Evolutionary conservation across 495 filamentous ascomycete genomes (phyloP).

Genomic region (Parachaetomium inaequale): DNA sequence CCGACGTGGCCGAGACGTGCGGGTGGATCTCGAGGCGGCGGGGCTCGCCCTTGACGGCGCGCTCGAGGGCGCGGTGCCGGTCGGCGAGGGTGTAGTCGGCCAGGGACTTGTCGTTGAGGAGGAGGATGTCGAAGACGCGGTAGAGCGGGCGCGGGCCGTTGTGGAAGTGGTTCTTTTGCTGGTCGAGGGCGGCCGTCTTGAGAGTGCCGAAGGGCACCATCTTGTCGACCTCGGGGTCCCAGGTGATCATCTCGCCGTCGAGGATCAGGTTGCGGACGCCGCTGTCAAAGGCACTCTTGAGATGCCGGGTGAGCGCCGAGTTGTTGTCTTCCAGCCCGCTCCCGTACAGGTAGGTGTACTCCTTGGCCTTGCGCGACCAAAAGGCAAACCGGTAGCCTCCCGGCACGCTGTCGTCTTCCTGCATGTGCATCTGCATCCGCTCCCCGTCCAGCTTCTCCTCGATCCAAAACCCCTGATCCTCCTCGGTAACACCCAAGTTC

Average conservation of each 20-base stretch:
- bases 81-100: constrained; percentile 81
- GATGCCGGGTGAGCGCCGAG: constrained; percentile 73
- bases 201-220: constrained; percentile 88
- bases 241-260: constrained; percentile 98
- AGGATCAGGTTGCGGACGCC: constrained; percentile 81
- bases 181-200: constrained; percentile 82
- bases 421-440: constrained; percentile 95
- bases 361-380: constrained; percentile 95
- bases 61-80: constrained; percentile 69
- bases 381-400: constrained; percentile 78
- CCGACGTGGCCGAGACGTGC: constrained; percentile 61
- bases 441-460: constrained; percentile 98
- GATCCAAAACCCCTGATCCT: constrained; percentile 83
- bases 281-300: constrained; percentile 72
- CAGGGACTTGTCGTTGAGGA: constrained; percentile 75
- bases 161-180: constrained; percentile 71
- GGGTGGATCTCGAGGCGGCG: constrained; percentile 81
- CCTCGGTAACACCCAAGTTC: constrained; percentile 64
- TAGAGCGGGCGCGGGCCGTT: constrained; percentile 76
- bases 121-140: constrained; percentile 83
- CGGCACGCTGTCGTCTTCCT: constrained; percentile 58
- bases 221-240: constrained; percentile 84
- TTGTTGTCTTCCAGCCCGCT: constrained; percentile 69
- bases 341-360: constrained; percentile 95
- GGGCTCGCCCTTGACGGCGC: constrained; percentile 59